phyloP scores from a whole-genome alignment of 2,329 filamentous ascomycete species.

The Cercospora sp. region DNA sequence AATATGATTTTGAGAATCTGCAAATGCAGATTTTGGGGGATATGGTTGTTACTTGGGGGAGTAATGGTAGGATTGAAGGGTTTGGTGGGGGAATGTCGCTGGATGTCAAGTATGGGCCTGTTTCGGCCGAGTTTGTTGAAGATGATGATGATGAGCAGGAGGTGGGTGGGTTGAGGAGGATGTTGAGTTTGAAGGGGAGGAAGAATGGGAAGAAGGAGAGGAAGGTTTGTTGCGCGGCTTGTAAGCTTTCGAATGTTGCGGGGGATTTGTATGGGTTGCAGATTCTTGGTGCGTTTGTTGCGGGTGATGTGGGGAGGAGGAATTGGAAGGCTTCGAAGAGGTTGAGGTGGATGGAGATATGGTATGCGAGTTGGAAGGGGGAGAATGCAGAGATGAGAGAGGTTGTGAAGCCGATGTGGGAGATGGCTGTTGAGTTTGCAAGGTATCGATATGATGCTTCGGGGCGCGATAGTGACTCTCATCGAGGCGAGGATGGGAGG shows the following conservation, averaged over 20 bases:
- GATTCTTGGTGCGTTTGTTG: constrained; percentile 28
- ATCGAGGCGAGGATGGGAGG: background rate
- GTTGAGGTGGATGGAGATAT: constrained; percentile 29
- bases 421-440: constrained; percentile 16
- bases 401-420: constrained; percentile 17
- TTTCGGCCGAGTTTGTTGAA: constrained; percentile 10
- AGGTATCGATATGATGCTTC: background rate
- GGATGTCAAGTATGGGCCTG: background rate
- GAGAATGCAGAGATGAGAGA: background rate
- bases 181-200: background rate
- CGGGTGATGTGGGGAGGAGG: constrained; percentile 27
- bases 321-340: constrained; percentile 33
- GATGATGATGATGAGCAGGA: background rate
- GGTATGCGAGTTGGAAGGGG: constrained; percentile 14
- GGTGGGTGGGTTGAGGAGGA: background rate
- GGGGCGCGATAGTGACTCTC: background rate
- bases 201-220: background rate
- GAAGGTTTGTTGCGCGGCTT: constrained; percentile 30
- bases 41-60: constrained; percentile 24
- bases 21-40: constrained; percentile 21
- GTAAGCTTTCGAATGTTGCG: constrained; percentile 23
- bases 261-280: constrained; percentile 22
- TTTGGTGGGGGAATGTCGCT: background rate
- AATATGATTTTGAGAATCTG: constrained; percentile 6
- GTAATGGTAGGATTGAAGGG: background rate